These are phyloP conservation scores for Raphanus hybrid DNA, from an alignment of 441 rosid species.

Conservation along the genomic window DNA sequence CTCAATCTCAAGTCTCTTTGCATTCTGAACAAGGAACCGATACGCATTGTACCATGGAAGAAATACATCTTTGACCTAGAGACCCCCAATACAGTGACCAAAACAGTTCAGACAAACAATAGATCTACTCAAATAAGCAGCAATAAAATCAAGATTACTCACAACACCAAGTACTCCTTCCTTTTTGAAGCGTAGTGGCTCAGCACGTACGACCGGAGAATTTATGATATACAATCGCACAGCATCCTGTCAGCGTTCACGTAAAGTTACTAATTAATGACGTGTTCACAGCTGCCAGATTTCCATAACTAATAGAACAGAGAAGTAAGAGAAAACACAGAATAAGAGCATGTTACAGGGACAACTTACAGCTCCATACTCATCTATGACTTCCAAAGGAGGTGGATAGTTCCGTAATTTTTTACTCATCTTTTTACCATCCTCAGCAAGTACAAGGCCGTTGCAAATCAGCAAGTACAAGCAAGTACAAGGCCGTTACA, in stretches of 20 bases:
- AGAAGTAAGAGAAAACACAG: background rate
- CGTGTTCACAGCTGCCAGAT: background rate
- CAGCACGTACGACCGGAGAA: conserved; percentile 99
- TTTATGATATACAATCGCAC: conserved; percentile 90
- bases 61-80: conserved; percentile 98
- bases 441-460: conserved; percentile 98
- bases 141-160: conserved; percentile 50
- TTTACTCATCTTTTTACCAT: conserved; percentile 99
- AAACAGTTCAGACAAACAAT: conserved; percentile 22
- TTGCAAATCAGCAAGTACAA: conserved; percentile 97
- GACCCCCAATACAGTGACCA: conserved; percentile 20
- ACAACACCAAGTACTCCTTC: conserved; percentile 95
- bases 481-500: too few species aligned
- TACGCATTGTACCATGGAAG: conserved; percentile 99
- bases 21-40: conserved; percentile 97
- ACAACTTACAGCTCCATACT: conserved; percentile 91
- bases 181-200: conserved; percentile 87
- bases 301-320: conserved; percentile 16
- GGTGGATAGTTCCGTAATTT: conserved; percentile 89
- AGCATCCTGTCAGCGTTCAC: conserved; percentile 73
- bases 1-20: conserved; percentile 94
- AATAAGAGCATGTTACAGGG: background rate
- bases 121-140: conserved; percentile 21
- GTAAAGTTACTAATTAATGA: conserved; percentile 22
- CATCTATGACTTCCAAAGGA: conserved; percentile 85